Evolutionary conservation across 768 basidiomycete genomes (phyloP).

Genomic region (Tricholoma saponaceum): DNA sequence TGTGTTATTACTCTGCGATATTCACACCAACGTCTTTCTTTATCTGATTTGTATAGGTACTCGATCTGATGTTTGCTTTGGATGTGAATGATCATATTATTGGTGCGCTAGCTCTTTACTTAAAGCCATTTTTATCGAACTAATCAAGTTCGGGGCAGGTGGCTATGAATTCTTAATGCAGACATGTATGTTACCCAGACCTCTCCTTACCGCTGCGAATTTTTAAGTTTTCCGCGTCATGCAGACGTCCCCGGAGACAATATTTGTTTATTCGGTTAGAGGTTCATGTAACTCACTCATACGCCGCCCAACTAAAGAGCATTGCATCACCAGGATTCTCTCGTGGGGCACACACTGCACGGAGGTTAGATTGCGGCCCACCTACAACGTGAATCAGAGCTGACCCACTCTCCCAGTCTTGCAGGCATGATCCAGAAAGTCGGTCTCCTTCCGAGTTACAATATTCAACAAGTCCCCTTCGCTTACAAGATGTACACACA

Average conservation of each 20-base stretch:
- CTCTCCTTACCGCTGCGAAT: neutral
- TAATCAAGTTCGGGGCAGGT: constrained; percentile 21
- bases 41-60: constrained; percentile 22
- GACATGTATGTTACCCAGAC: constrained; percentile 32
- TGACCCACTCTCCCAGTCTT: neutral
- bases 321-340: constrained; percentile 42
- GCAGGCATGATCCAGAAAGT: constrained; percentile 2
- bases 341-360: constrained; percentile 61
- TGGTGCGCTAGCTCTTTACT: constrained; percentile 24
- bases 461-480: constrained; percentile 8
- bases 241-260: constrained; percentile 48
- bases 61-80: constrained; percentile 48
- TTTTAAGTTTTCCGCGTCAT: neutral
- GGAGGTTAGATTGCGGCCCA: constrained; percentile 28
- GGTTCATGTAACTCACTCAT: neutral
- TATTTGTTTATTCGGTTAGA: constrained; percentile 57
- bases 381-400: neutral
- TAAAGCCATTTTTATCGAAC: neutral
- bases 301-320: neutral
- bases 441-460: constrained; percentile 4
- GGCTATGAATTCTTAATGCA: constrained; percentile 62
- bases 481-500: constrained; percentile 9
- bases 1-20: constrained; percentile 8
- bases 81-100: constrained; percentile 46
- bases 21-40: neutral